Evolutionary conservation across 2,329 filamentous ascomycete species (phyloP).

Genomic region (Arthrobotrys sphaeroides): DNA sequence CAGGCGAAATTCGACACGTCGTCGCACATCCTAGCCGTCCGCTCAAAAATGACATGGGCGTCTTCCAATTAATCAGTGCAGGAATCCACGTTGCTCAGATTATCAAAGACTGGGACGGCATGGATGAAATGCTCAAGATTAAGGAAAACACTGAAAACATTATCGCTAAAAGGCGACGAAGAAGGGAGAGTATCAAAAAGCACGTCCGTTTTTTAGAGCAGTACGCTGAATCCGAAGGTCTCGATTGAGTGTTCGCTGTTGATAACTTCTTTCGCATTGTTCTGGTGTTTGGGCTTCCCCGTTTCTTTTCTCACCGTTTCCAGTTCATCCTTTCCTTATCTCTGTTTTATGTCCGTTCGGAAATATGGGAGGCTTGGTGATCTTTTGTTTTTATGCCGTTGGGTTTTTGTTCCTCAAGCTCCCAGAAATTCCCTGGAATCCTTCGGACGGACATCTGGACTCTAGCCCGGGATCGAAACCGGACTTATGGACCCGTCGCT

Average conservation of each 20-base stretch:
- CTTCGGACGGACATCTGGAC: conserved; percentile 26
- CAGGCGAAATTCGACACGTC: conserved; percentile 51
- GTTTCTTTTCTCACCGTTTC: conserved; percentile 11
- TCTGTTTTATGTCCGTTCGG: background rate
- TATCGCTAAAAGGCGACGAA: conserved; percentile 45
- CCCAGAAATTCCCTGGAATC: conserved; percentile 1
- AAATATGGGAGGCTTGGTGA: conserved; percentile 19
- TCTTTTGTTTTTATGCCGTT: conserved; percentile 7
- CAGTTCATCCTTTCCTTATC: too few species aligned
- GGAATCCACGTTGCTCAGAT: conserved; percentile 53
- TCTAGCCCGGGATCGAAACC: conserved; percentile 8
- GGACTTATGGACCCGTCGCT: conserved; percentile 21
- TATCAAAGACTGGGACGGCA: conserved; percentile 53
- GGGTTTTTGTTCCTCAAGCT: conserved; percentile 4
- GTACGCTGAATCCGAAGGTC: conserved; percentile 51
- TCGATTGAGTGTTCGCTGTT: conserved; percentile 32
- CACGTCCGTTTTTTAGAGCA: conserved; percentile 54
- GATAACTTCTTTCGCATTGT: conserved; percentile 16
- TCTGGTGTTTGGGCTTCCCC: conserved; percentile 10
- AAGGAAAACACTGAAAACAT: conserved; percentile 51
- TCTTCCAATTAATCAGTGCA: conserved; percentile 52
- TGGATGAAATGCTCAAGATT: conserved; percentile 53
- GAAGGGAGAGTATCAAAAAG: conserved; percentile 54
- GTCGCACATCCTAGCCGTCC: conserved; percentile 48
- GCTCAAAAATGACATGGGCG: conserved; percentile 53